Conservation (phyloP, 768 basidiomycete genomes). For the Lactarius indigo region DNA sequence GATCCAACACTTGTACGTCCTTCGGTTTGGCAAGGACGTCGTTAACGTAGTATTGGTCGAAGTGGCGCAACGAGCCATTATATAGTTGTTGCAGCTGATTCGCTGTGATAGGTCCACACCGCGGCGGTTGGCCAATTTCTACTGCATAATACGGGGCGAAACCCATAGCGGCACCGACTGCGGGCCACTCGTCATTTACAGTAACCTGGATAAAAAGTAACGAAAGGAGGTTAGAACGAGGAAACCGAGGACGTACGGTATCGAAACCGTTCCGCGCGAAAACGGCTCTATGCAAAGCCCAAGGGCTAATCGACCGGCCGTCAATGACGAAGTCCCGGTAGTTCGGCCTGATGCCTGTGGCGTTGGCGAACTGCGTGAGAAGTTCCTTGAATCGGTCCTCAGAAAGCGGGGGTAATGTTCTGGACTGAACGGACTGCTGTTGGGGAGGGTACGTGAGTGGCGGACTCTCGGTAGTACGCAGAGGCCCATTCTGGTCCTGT, state of each 20-base stretch:
- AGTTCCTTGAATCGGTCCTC: slow-evolving; percentile 11
- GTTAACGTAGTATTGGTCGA: neutral
- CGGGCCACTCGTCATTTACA: slow-evolving; percentile 13
- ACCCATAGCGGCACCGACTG: slow-evolving; percentile 7
- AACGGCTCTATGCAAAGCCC: slow-evolving; percentile 6
- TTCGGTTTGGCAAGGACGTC: neutral
- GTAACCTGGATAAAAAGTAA: slow-evolving; percentile 4
- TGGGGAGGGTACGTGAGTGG: neutral
- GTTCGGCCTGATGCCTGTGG: neutral
- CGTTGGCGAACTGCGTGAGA: neutral
- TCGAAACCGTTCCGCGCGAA: slow-evolving; percentile 12
- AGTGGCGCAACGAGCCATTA: neutral
- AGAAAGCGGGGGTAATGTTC: neutral
- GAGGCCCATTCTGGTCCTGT: slow-evolving; percentile 19
- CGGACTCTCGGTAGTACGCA: neutral
- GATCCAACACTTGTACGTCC: no score
- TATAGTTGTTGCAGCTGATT: slow-evolving; percentile 11
- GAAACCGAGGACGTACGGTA: neutral
- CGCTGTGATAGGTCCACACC: slow-evolving; percentile 9
- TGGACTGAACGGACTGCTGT: neutral
- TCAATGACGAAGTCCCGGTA: slow-evolving; percentile 12
- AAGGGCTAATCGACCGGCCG: slow-evolving; percentile 2
- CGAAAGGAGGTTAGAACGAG: neutral
- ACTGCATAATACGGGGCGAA: neutral
- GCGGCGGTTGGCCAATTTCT: slow-evolving; percentile 1